A percentile compares a stretch with the other conserved stretches of the same genome.
Evolutionary conservation across 331 rosid genomes (phyloP).

Genomic region (Saraca asoca): DNA sequence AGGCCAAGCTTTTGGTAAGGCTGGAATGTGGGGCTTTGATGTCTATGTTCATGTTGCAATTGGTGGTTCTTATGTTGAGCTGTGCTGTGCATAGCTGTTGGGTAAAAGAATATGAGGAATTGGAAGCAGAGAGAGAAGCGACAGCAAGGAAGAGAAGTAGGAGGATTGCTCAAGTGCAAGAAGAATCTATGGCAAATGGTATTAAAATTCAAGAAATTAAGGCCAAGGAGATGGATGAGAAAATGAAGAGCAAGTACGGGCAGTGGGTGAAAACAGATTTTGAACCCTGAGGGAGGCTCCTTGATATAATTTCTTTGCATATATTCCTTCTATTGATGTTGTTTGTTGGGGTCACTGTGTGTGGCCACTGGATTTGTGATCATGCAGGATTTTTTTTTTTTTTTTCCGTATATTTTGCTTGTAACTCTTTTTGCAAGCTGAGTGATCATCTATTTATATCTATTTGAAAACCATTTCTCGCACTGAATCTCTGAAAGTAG

Average conservation of each 20-base stretch:
- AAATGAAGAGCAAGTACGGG: slow-evolving; percentile 57
- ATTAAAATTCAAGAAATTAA: slow-evolving; percentile 50
- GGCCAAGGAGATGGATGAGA: slow-evolving; percentile 56
- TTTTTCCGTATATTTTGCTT: not conserved
- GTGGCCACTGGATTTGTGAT: slow-evolving; percentile 37
- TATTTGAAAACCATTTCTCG: too few relatives aligned
- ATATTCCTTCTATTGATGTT: not conserved
- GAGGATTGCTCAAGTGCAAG: slow-evolving; percentile 58
- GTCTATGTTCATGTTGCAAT: slow-evolving; percentile 73
- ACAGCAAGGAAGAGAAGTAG: slow-evolving; percentile 52
- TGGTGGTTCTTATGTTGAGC: slow-evolving; percentile 57
- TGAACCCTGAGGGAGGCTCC: slow-evolving; percentile 42
- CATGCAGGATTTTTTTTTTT: not conserved
- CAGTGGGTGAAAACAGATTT: slow-evolving; percentile 66
- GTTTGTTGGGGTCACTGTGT: slow-evolving; percentile 38
- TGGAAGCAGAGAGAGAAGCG: slow-evolving; percentile 65
- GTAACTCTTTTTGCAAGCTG: too few relatives aligned
- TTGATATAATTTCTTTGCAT: not conserved
- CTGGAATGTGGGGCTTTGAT: slow-evolving; percentile 74
- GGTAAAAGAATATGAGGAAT: slow-evolving; percentile 67
- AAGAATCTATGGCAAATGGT: slow-evolving; percentile 59
- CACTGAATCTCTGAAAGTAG: too few relatives aligned
- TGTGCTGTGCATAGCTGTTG: slow-evolving; percentile 72
- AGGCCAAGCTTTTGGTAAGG: slow-evolving; percentile 67
- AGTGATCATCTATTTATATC: too few relatives aligned